A percentile compares a stretch with the other conserved stretches of the same genome.
These are phyloP conservation scores for Ogataea allantospora DNA, from an alignment of 805 yeast genomes.

Conservation along the genomic window DNA sequence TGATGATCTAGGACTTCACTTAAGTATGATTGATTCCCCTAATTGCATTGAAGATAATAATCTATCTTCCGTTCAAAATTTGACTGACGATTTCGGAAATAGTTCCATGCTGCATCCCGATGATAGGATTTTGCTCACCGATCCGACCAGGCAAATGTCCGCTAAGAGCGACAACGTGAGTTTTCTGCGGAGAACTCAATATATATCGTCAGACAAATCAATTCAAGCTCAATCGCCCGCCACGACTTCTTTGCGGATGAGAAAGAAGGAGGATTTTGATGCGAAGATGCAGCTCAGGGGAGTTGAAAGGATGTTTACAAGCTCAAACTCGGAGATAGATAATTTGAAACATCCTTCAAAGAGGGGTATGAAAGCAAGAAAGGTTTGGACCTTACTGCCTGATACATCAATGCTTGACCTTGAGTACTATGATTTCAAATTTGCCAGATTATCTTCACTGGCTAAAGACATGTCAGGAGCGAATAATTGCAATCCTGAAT, in stretches of 20 bases:
- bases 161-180: conserved; percentile 35
- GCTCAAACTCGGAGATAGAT: conserved; percentile 36
- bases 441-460: conserved; percentile 56
- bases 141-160: conserved; percentile 59
- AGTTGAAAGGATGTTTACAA: conserved; percentile 78
- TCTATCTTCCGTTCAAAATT: conserved; percentile 31
- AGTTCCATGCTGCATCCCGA: conserved; percentile 61
- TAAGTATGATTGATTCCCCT: conserved; percentile 66
- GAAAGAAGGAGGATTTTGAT: conserved; percentile 42
- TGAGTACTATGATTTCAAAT: conserved; percentile 61
- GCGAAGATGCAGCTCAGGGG: conserved; percentile 62
- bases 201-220: conserved; percentile 65
- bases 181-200: conserved; percentile 94
- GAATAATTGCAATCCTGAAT: conserved; percentile 25
- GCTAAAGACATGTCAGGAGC: conserved; percentile 33
- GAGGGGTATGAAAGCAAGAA: conserved; percentile 68
- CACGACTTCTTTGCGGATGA: conserved; percentile 6
- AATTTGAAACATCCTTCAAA: conserved; percentile 75
- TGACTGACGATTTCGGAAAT: conserved; percentile 23
- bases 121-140: conserved; percentile 74
- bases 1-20: conserved; percentile 67
- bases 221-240: background rate
- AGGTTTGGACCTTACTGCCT: conserved; percentile 79
- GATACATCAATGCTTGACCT: conserved; percentile 91
- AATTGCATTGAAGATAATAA: conserved; percentile 58